Evolutionary conservation across 2,329 filamentous ascomycete genomes (phyloP).

Genomic region (Cladosporium sp.): DNA sequence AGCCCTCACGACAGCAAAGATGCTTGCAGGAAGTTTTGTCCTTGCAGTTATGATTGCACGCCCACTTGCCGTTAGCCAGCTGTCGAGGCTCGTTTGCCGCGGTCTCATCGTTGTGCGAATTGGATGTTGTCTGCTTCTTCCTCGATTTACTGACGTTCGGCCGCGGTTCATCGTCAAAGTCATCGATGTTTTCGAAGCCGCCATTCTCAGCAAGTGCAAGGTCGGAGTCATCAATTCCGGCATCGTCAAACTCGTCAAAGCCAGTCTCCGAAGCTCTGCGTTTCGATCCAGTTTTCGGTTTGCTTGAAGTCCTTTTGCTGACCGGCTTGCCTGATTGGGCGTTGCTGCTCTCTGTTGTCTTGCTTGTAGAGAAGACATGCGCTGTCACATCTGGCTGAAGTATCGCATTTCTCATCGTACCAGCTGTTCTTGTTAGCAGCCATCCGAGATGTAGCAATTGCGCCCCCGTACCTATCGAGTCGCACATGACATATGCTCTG

Average conservation of each 20-base stretch:
- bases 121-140: constrained; percentile 16
- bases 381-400: constrained; percentile 53
- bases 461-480: constrained; percentile 67
- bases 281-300: neutral
- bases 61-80: constrained; percentile 71
- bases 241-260: constrained; percentile 56
- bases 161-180: constrained; percentile 42
- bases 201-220: constrained; percentile 49
- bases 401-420: constrained; percentile 57
- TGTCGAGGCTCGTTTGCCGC: constrained; percentile 26
- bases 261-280: neutral
- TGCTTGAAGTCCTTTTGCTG: neutral
- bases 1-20: constrained; percentile 69
- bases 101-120: neutral
- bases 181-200: constrained; percentile 56
- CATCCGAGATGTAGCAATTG: neutral
- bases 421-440: constrained; percentile 46
- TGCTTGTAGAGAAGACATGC: constrained; percentile 45
- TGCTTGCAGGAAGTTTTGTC: constrained; percentile 68
- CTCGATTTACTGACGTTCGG: constrained; percentile 23
- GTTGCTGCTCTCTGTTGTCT: constrained; percentile 26
- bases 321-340: neutral
- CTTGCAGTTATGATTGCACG: constrained; percentile 71
- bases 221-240: constrained; percentile 55
- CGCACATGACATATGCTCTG: constrained; percentile 74